These are phyloP conservation scores for Epichloe gansuensis DNA, from an alignment of 2,329 filamentous ascomycete species.

Conservation along the genomic window DNA sequence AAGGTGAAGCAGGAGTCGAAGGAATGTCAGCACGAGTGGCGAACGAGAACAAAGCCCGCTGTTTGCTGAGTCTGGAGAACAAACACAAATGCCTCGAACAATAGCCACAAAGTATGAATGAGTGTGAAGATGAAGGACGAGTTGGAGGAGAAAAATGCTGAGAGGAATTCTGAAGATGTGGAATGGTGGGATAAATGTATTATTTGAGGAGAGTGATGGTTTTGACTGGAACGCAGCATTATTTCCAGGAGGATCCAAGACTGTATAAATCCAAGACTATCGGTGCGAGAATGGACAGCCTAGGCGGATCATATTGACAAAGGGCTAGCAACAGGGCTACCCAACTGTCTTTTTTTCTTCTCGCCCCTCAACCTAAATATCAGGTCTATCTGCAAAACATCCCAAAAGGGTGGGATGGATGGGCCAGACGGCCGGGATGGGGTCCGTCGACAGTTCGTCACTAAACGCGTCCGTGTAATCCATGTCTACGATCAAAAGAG, in stretches of 20 bases:
- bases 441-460: conserved; percentile 11
- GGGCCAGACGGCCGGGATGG: conserved; percentile 2
- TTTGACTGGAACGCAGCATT: conserved; percentile 26
- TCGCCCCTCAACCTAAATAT: conserved; percentile 19
- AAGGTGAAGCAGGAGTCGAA: conserved; percentile 14
- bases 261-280: conserved; percentile 28
- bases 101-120: conserved; percentile 17
- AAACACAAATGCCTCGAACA: conserved; percentile 17
- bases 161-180: conserved; percentile 30
- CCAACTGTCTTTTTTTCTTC: conserved; percentile 9
- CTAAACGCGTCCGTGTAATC: conserved; percentile 8
- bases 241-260: conserved; percentile 19
- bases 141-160: conserved; percentile 30
- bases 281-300: conserved; percentile 18
- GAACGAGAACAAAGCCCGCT: conserved; percentile 16
- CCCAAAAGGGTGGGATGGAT: conserved; percentile 4
- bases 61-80: conserved; percentile 4
- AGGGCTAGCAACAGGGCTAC: conserved; percentile 16
- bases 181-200: conserved; percentile 32
- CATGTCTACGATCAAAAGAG: conserved; percentile 14
- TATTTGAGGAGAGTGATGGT: conserved; percentile 20
- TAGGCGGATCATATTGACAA: conserved; percentile 22
- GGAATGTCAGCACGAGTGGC: conserved; percentile 20
- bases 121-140: conserved; percentile 16
- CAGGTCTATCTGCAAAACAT: conserved; percentile 22